Evolutionary conservation across 352 stramenopile genomes (phyloP), one percentile per base, ranked within the genome.

Genomic region (Elongisporangium anandrum): DNA sequence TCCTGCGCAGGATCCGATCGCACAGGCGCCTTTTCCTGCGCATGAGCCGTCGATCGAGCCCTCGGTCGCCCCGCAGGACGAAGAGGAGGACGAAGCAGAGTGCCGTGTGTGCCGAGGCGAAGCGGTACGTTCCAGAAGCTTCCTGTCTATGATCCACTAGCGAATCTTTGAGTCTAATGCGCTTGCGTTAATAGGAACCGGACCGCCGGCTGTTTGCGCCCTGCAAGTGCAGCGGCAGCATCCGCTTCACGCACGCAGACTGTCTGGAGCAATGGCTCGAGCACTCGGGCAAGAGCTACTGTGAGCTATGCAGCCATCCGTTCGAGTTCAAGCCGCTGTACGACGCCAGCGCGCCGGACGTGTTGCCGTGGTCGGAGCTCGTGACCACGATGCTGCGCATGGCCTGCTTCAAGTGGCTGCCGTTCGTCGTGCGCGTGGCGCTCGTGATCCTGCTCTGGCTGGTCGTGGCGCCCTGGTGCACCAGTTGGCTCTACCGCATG

Each of bases 221-320:
- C 15, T 98, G 95, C 68, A 97, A 97, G 74, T 98, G 95, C 70
- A 97, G 90, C 26, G 95, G 95, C 29, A 97, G 89, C 49, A 98
- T 98, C 63, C 91, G 92, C 38, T 90, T 96, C 66, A 96, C 87
- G 23, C 95, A 98, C 75, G 93, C 96, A 55, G 93, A 98, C 64
- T 98, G 95, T 55, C 77, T 98, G 51, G 88, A 94, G 63, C 94
- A 96, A 22, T 98, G 95, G 95, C 81, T 98, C 29, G 81, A 87
- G 60, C 90, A 98, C 56, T 97, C 87, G 39, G 80, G 87, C 63
- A 97, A 96, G 63, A 82, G 82, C 54, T 94, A 85, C 70, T 98
- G 95, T 65, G 95, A 98, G 72, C 69, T 98, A 20, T 98, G 95
- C 65, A 85, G 90, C 58, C 81, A 94, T 61, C 83, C 87, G 63